Percentiles rank a stretch among this genome's conserved stretches.
Conservation (phyloP, 2,329 filamentous ascomycete genomes). For the Ramularia endophylla region DNA sequence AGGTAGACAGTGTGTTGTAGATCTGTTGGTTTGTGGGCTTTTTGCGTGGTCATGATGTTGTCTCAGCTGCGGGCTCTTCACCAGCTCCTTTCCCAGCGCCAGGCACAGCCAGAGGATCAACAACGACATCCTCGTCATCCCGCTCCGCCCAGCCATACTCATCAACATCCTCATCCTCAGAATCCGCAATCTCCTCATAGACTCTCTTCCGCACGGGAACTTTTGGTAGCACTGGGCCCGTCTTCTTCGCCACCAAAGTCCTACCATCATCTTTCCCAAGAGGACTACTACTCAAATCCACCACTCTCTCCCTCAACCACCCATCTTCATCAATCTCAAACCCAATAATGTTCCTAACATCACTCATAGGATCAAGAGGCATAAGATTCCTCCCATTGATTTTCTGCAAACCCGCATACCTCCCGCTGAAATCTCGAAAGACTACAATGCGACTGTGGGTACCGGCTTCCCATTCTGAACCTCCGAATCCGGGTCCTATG, state of each 20-base stretch:
- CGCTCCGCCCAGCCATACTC: constrained; percentile 67
- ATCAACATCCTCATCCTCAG: constrained; percentile 58
- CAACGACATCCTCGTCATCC: constrained; percentile 50
- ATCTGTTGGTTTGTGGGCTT: too few species aligned
- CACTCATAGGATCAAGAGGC: constrained; percentile 32
- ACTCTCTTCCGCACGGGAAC: constrained; percentile 49
- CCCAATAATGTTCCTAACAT: constrained; percentile 46
- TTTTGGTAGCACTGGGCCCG: background rate
- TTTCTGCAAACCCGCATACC: constrained; percentile 42
- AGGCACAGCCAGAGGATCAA: background rate
- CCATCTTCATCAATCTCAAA: constrained; percentile 38
- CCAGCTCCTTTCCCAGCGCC: background rate
- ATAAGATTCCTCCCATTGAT: constrained; percentile 33
- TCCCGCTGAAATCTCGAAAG: constrained; percentile 62
- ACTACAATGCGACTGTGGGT: constrained; percentile 68
- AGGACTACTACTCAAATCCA: constrained; percentile 15
- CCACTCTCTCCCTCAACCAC: constrained; percentile 32
- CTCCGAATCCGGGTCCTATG: constrained; percentile 68
- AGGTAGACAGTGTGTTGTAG: background rate
- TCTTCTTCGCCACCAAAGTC: background rate
- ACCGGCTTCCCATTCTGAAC: constrained; percentile 72
- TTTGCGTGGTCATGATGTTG: too few species aligned
- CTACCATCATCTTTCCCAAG: background rate
- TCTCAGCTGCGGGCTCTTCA: background rate
- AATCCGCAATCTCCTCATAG: constrained; percentile 51